Evolutionary conservation across 768 basidiomycete species (phyloP), one percentile per base, ranked within the genome.

Genomic region (Pleurotus pulmonarius): DNA sequence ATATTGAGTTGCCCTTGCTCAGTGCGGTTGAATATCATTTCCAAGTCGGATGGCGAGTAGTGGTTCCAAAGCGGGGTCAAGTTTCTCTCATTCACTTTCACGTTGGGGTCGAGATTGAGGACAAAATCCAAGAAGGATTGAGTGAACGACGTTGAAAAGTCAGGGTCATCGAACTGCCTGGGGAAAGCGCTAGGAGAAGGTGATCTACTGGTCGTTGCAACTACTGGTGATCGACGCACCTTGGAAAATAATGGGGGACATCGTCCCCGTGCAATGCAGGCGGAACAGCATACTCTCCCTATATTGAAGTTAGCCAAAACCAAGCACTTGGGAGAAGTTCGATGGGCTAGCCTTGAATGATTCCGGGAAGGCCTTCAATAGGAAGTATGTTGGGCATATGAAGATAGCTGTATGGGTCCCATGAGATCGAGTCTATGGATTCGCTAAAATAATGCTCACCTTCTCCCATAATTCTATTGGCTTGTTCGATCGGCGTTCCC

Each of bases 1-100:
- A 48, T 34, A 48, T 48, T 24, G 5, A 24, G 47, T 13, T n/a
- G 15, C 24, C 16, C 47, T n/a, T 24, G 9, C 29, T 24, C 29
- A 34, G 47, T 26, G 7, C 29, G 15, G 54, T 79, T 81, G 61
- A 81, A 83, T 6, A 79, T 53, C 76, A 83, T 80, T 64, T 82
- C 79, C 2, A 62, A 63, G 0, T 55, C 57, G 2, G 59, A 60
- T 1, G 56, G 60, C 1, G 52, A 55, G 68, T 70, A 78, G 5
- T 41, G 46, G 0, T 60, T 56, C 75, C 76, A 78, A 0, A 22
- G 38, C 15, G 76, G 77, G 0, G 72, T 74, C 43, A 75, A 73
- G 52, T 75, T 67, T 34, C 69, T 61, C 0, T 63, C 39, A 58
- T 67, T 62, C 22, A 47, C 57, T 46, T 72, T 74, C 3, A 64